Evolutionary conservation across 2,329 filamentous ascomycete genomes (phyloP).

Genomic region (Chaetomiaceae sp.): DNA sequence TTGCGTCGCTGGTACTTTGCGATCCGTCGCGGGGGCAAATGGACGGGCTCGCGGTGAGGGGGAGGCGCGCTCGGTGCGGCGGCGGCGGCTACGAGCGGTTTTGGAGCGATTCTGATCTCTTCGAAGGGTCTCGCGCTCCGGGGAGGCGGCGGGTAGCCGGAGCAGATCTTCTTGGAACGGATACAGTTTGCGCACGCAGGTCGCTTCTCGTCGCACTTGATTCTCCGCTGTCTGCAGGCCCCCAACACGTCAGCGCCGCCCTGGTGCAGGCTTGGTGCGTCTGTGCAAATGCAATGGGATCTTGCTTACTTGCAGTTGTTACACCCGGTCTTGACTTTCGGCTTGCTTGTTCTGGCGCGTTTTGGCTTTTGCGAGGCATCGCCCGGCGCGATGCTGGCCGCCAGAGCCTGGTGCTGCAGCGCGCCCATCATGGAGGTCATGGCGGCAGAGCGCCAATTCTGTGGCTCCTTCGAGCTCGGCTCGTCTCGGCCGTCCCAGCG

Average conservation of each 20-base stretch:
- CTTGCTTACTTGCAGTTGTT: constrained; percentile 60
- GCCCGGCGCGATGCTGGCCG: constrained; percentile 12
- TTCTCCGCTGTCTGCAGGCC: constrained; percentile 46
- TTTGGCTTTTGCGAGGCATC: constrained; percentile 32
- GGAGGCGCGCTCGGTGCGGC: constrained; percentile 14
- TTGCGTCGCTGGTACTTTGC: constrained; percentile 28
- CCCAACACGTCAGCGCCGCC: constrained; percentile 14
- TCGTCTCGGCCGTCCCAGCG: too few species aligned
- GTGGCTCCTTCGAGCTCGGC: background rate
- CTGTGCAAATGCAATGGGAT: constrained; percentile 4
- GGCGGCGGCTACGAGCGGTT: constrained; percentile 29
- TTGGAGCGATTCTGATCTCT: constrained; percentile 46
- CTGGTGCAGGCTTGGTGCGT: constrained; percentile 1
- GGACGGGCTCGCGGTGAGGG: constrained; percentile 20
- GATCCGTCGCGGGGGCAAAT: constrained; percentile 20
- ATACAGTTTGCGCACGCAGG: constrained; percentile 56
- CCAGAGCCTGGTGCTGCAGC: constrained; percentile 5
- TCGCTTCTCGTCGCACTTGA: constrained; percentile 61
- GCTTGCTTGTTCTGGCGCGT: constrained; percentile 47
- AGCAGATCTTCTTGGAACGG: constrained; percentile 51
- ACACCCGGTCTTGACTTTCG: constrained; percentile 62
- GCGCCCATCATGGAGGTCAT: constrained; percentile 8
- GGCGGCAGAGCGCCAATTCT: background rate
- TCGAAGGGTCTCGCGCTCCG: constrained; percentile 41
- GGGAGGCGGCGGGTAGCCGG: constrained; percentile 55